These are phyloP conservation scores for Oryza longistaminata DNA, from an alignment of 176 grass and related monocot genomes.

Conservation along the genomic window DNA sequence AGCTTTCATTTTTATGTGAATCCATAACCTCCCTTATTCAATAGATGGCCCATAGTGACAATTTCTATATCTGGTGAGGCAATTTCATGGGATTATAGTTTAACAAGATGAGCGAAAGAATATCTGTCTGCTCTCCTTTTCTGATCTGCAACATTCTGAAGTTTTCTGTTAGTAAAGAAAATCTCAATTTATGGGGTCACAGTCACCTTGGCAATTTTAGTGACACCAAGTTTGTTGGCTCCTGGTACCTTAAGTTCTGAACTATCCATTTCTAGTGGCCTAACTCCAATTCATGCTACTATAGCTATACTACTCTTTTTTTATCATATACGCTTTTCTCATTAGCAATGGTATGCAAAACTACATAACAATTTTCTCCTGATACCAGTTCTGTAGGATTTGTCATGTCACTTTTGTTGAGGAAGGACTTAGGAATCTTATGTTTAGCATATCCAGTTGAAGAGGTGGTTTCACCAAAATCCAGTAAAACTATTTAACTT, in stretches of 20 bases:
- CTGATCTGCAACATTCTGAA: slow-evolving; percentile 2
- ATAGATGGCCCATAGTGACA: background rate
- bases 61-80: slow-evolving; percentile 18
- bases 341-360: background rate
- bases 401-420: background rate
- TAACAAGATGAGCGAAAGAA: slow-evolving; percentile 15
- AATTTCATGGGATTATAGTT: slow-evolving; percentile 18
- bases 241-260: slow-evolving; percentile 23
- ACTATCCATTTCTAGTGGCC: background rate
- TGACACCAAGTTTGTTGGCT: background rate
- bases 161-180: slow-evolving; percentile 17
- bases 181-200: slow-evolving; percentile 2
- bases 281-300: slow-evolving; percentile 17
- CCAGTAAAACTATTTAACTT: background rate
- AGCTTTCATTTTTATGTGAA: slow-evolving; percentile 20
- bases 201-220: background rate
- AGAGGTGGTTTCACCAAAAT: background rate
- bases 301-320: background rate
- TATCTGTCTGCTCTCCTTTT: slow-evolving; percentile 16
- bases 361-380: background rate
- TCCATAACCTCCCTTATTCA: slow-evolving; percentile 4
- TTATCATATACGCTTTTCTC: background rate
- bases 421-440: background rate
- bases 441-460: background rate
- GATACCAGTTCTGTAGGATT: background rate